phyloP scores from a whole-genome alignment of 2,329 filamentous ascomycete species.

The Sclerotinia trifoliorum region DNA sequence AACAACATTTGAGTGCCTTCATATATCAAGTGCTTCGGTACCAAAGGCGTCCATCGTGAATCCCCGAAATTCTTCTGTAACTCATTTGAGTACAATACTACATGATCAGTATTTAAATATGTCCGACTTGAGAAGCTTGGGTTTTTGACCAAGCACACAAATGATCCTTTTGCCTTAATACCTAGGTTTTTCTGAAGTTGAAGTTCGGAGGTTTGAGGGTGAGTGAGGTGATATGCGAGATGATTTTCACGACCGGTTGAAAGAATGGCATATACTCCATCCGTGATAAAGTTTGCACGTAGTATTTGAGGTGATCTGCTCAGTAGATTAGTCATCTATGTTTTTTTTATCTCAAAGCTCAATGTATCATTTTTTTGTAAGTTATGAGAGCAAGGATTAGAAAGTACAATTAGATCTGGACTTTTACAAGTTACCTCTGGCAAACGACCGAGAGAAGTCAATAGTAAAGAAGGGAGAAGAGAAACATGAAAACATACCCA shows the following conservation, averaged over 20 bases:
- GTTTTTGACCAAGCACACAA: slow-evolving; percentile 78
- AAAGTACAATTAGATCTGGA: neutral
- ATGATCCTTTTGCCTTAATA: slow-evolving; percentile 68
- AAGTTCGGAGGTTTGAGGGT: slow-evolving; percentile 70
- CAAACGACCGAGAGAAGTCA: neutral
- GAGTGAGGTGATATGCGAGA: slow-evolving; percentile 75
- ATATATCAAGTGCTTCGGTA: slow-evolving; percentile 73
- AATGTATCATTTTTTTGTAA: neutral
- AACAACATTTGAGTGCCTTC: slow-evolving; percentile 74
- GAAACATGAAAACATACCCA: slow-evolving; percentile 44
- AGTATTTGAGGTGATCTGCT: slow-evolving; percentile 43
- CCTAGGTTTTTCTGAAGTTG: slow-evolving; percentile 76
- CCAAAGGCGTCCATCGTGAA: slow-evolving; percentile 71
- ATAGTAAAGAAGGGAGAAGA: neutral
- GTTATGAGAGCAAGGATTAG: neutral
- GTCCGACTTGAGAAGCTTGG: slow-evolving; percentile 67
- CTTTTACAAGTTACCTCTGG: neutral
- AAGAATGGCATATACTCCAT: slow-evolving; percentile 82
- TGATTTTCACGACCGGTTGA: slow-evolving; percentile 70
- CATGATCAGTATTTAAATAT: slow-evolving; percentile 62
- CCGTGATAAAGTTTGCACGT: slow-evolving; percentile 71
- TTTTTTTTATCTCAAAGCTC: neutral
- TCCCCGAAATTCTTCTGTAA: slow-evolving; percentile 70
- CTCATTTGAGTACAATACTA: slow-evolving; percentile 59
- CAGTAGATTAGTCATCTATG: neutral